phyloP scores from a whole-genome alignment of 75 land plant genomes.

The Cupressus sempervirens region DNA sequence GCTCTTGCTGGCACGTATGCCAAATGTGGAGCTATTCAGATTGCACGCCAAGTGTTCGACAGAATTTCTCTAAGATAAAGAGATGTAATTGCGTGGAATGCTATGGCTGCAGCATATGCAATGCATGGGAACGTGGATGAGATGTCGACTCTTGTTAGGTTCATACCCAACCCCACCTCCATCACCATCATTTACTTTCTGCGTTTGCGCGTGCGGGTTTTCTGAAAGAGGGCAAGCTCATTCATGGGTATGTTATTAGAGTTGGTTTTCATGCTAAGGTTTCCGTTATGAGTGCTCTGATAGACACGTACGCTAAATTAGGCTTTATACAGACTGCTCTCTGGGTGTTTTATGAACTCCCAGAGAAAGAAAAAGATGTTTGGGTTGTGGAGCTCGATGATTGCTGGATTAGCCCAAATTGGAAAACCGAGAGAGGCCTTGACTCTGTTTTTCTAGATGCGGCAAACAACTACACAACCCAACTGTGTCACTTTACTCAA shows the following conservation, averaged over 20 bases:
- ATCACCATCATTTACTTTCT: not conserved
- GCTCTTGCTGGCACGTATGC: conserved; percentile 28
- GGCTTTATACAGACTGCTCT: conserved; percentile 10
- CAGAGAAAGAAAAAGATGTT: conserved; percentile 16
- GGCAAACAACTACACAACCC: conserved; percentile 3
- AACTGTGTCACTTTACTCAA: conserved; percentile 2
- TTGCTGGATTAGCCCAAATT: conserved; percentile 16
- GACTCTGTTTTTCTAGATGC: conserved; percentile 19
- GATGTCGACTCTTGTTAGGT: not conserved
- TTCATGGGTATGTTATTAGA: conserved; percentile 18
- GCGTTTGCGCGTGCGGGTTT: conserved; percentile 17
- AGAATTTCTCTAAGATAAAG: not conserved
- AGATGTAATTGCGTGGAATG: conserved; percentile 15
- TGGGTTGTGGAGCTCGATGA: conserved; percentile 16
- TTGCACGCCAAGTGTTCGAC: conserved; percentile 15
- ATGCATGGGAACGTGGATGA: not conserved
- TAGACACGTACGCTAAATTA: conserved; percentile 31
- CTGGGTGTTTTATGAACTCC: conserved; percentile 11
- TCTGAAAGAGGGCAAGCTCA: conserved; percentile 14
- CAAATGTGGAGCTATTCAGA: conserved; percentile 5
- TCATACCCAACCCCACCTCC: not conserved
- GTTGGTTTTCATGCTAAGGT: conserved; percentile 15
- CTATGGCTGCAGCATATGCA: conserved; percentile 18
- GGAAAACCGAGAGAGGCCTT: conserved; percentile 16
- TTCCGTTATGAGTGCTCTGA: conserved; percentile 10